These are phyloP conservation scores for Arctostaphylos glauca DNA, from an alignment of 148 eudicot genomes.

Conservation along the genomic window DNA sequence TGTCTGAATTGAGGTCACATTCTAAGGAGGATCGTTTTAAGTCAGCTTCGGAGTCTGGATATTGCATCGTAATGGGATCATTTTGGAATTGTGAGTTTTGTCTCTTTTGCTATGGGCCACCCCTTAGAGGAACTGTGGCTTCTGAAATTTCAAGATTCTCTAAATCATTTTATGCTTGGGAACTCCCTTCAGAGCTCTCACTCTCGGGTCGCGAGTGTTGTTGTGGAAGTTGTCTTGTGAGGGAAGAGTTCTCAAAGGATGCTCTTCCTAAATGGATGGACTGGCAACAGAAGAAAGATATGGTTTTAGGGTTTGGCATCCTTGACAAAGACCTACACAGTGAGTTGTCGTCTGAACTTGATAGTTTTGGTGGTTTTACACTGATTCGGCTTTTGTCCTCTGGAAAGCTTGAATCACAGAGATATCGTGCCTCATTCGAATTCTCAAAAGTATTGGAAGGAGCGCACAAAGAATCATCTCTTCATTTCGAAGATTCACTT, in stretches of 20 bases:
- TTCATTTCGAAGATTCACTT: constrained; percentile 36
- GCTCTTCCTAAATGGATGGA: constrained; percentile 70
- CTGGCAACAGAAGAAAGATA: constrained; percentile 75
- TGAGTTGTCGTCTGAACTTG: constrained; percentile 29
- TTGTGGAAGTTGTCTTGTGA: constrained; percentile 68
- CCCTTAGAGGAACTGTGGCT: constrained; percentile 20
- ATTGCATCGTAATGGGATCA: constrained; percentile 71
- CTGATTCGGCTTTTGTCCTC: constrained; percentile 65
- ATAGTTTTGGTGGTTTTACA: constrained; percentile 61
- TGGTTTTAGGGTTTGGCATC: constrained; percentile 70
- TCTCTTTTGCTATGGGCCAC: constrained; percentile 67
- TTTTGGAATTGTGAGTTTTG: constrained; percentile 69
- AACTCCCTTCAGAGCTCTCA: constrained; percentile 59
- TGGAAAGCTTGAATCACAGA: constrained; percentile 72
- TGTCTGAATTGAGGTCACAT: constrained; percentile 55
- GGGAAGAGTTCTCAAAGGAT: constrained; percentile 51
- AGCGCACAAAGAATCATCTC: constrained; percentile 31
- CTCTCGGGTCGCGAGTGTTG: constrained; percentile 51
- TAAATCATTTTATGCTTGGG: constrained; percentile 68
- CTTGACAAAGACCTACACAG: constrained; percentile 45
- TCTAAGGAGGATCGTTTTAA: constrained; percentile 35
- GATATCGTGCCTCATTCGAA: constrained; percentile 55
- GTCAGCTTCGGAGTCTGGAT: constrained; percentile 49
- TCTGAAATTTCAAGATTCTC: constrained; percentile 34
- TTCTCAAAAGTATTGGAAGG: constrained; percentile 15